Conservation (phyloP, 371 early-diverging fungal species). For the Circinella minor region DNA sequence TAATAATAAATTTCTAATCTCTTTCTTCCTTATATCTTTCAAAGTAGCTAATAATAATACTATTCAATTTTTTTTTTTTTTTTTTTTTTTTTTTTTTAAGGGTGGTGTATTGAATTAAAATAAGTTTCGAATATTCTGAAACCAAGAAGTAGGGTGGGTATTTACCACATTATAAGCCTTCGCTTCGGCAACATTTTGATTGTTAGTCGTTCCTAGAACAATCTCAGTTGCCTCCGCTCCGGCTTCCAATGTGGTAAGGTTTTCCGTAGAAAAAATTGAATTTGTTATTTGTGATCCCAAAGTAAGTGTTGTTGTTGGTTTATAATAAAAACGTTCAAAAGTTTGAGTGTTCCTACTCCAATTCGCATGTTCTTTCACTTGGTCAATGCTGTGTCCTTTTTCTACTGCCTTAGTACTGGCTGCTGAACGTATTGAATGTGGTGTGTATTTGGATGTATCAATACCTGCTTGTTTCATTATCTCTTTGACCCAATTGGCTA, state of each 20-base stretch:
- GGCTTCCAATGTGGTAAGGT: background rate
- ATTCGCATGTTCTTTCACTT: conserved; percentile 14
- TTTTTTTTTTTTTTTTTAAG: too few species aligned
- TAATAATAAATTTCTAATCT: too few species aligned
- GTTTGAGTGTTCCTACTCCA: conserved; percentile 12
- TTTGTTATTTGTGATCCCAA: background rate
- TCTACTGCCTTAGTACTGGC: conserved; percentile 13
- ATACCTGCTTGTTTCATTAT: conserved; percentile 5
- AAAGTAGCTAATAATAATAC: background rate
- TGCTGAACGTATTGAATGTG: conserved; percentile 6
- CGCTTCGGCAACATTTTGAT: too few species aligned
- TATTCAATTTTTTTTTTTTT: too few species aligned
- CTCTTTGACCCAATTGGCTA: background rate
- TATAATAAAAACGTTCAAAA: conserved; percentile 16
- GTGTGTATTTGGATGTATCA: background rate
- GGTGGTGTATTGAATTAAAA: too few species aligned
- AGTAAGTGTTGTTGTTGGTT: background rate
- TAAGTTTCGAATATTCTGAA: too few species aligned
- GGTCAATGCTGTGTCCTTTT: background rate
- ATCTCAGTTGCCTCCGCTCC: too few species aligned
- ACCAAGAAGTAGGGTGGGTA: too few species aligned
- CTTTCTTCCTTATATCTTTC: too few species aligned
- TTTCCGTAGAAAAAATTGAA: conserved; percentile 8
- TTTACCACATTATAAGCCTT: too few species aligned
- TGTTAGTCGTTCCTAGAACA: too few species aligned